phyloP scores from a whole-genome alignment of 352 stramenopile genomes.

The Elongisporangium prolatum region DNA sequence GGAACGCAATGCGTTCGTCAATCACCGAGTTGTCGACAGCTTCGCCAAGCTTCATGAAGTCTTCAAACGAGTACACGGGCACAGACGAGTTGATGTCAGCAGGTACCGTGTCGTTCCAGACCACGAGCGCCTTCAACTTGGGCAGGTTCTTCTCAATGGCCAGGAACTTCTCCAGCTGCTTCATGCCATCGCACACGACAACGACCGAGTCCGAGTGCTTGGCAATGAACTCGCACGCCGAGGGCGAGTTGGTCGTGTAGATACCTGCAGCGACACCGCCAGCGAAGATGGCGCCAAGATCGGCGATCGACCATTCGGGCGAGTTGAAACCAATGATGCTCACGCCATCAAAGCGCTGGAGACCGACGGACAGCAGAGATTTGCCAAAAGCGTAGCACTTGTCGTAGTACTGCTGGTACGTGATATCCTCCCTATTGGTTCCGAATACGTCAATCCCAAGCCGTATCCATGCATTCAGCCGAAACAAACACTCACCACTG shows the following conservation, averaged over 20 bases:
- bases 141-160: conserved; percentile 81
- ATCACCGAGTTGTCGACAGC: too few species aligned
- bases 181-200: conserved; percentile 90
- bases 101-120: conserved; percentile 88
- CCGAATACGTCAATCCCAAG: too few species aligned
- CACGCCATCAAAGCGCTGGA: conserved; percentile 74
- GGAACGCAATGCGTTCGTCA: too few species aligned
- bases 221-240: conserved; percentile 91
- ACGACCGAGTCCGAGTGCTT: conserved; percentile 92
- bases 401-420: conserved; percentile 79
- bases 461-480: background rate
- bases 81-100: conserved; percentile 58
- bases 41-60: conserved; percentile 77
- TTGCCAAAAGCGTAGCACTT: conserved; percentile 78
- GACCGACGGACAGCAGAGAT: conserved; percentile 58
- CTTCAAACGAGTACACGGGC: conserved; percentile 74
- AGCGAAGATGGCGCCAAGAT: conserved; percentile 91
- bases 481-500: conserved; percentile 46
- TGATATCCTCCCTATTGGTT: conserved; percentile 40
- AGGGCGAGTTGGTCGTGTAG: conserved; percentile 93
- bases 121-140: conserved; percentile 91
- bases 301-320: conserved; percentile 91
- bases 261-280: conserved; percentile 92
- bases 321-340: conserved; percentile 91
- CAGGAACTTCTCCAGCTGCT: conserved; percentile 94